Evolutionary conservation across 768 basidiomycete species (phyloP).

Genomic region (Podaxis sp.): DNA sequence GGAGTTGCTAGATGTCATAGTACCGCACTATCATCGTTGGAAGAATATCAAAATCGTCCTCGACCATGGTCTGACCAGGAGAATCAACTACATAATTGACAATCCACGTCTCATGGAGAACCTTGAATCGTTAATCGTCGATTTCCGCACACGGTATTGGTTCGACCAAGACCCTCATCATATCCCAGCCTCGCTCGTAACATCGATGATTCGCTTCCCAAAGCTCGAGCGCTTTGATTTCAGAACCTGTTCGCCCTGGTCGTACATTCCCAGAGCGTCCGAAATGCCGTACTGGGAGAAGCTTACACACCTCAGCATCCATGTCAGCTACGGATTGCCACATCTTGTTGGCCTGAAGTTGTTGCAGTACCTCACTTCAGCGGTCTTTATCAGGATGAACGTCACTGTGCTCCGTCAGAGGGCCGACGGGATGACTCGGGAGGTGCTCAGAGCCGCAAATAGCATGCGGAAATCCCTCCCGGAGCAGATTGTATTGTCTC

Average conservation of each 20-base stretch:
- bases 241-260: constrained; percentile 2
- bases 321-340: constrained; percentile 4
- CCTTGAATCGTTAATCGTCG: not conserved
- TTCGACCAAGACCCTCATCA: constrained; percentile 5
- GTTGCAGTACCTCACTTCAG: not conserved
- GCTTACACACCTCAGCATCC: not conserved
- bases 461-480: not conserved
- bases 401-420: not conserved
- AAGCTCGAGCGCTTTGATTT: not conserved
- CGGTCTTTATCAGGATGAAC: not conserved
- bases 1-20: not conserved
- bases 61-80: not conserved
- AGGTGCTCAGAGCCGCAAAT: not conserved
- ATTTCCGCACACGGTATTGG: constrained; percentile 1
- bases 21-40: not conserved
- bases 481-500: not conserved
- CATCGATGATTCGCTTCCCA: not conserved
- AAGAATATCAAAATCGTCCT: not conserved
- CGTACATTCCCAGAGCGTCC: not conserved
- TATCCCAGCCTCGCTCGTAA: not conserved
- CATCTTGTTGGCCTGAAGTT: not conserved
- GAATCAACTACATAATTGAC: not conserved
- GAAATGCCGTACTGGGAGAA: not conserved
- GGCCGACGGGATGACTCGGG: not conserved
- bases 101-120: not conserved